These are phyloP conservation scores for Aaosphaeria arxii DNA, from an alignment of 2,329 filamentous ascomycete species.

Conservation along the genomic window DNA sequence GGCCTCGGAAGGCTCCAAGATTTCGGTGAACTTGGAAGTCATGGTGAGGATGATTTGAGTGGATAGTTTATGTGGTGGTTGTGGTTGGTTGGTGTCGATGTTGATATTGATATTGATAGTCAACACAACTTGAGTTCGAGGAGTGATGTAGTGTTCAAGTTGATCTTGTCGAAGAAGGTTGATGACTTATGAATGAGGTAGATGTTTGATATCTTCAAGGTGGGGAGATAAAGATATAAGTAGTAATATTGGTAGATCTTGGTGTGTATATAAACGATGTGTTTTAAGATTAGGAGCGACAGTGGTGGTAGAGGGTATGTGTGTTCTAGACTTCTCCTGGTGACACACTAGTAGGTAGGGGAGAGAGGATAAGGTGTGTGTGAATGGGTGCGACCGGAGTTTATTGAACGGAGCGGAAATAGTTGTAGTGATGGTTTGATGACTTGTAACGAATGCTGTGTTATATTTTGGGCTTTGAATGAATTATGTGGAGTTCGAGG, in stretches of 20 bases:
- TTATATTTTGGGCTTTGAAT: neutral
- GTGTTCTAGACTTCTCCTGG: too few relatives aligned
- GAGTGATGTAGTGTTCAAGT: neutral
- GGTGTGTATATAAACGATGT: neutral
- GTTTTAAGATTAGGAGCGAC: slow-evolving; percentile 1
- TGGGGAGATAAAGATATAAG: neutral
- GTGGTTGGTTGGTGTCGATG: neutral
- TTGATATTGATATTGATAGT: too few relatives aligned
- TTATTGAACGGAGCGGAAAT: neutral
- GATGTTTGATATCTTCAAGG: too few relatives aligned
- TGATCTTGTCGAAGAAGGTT: neutral
- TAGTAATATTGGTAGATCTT: neutral
- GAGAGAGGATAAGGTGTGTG: too few relatives aligned
- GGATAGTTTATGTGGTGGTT: neutral
- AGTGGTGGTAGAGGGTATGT: neutral
- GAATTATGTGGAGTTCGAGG: neutral
- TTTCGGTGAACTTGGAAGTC: slow-evolving; percentile 38
- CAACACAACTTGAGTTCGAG: too few relatives aligned
- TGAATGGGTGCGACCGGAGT: neutral
- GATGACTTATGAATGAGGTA: neutral
- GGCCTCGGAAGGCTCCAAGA: slow-evolving; percentile 33
- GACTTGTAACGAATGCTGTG: slow-evolving; percentile 5
- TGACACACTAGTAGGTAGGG: too few relatives aligned
- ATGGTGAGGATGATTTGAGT: slow-evolving; percentile 12
- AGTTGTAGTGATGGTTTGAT: neutral